A percentile compares a stretch with the other conserved stretches of the same genome.
These are phyloP conservation scores for Globisporangium megalacanthum DNA, from an alignment of 352 stramenopile species.

Conservation along the genomic window DNA sequence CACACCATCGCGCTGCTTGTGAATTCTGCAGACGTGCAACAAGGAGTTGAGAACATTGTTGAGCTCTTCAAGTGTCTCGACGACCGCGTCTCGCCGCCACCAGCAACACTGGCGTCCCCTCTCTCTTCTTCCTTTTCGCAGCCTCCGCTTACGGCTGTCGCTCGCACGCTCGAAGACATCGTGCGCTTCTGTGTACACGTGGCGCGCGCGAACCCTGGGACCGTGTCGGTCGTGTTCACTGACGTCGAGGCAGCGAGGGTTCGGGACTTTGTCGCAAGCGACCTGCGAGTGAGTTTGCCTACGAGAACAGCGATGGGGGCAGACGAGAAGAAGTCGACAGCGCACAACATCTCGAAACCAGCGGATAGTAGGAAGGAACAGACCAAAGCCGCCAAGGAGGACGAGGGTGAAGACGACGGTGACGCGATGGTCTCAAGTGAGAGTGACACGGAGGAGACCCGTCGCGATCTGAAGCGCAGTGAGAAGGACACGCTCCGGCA, in stretches of 20 bases:
- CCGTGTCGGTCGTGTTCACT: slow-evolving; percentile 17
- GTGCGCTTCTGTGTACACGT: slow-evolving; percentile 11
- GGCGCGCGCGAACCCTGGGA: slow-evolving; percentile 6
- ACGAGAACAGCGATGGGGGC: too few species aligned
- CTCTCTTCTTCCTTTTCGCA: slow-evolving; percentile 5
- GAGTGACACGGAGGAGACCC: slow-evolving; percentile 14
- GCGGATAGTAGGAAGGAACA: neutral
- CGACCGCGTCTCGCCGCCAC: slow-evolving; percentile 16
- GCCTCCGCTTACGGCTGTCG: neutral
- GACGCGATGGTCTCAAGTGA: slow-evolving; percentile 19
- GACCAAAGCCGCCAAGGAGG: neutral
- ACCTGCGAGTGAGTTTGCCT: too few species aligned
- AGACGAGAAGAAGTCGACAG: neutral
- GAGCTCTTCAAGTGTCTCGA: slow-evolving; percentile 52
- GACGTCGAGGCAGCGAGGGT: slow-evolving; percentile 25
- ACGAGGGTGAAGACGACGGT: slow-evolving; percentile 12
- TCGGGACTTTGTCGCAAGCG: slow-evolving; percentile 25
- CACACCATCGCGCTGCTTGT: neutral
- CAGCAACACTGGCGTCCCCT: slow-evolving; percentile 7
- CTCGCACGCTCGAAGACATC: slow-evolving; percentile 3
- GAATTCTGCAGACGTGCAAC: slow-evolving; percentile 32
- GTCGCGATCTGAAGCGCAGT: slow-evolving; percentile 32
- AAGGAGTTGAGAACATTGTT: slow-evolving; percentile 49
- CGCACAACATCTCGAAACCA: neutral
- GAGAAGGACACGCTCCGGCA: slow-evolving; percentile 44